Evolutionary conservation across 2,329 filamentous ascomycete genomes (phyloP), one percentile per base, ranked within the genome.

Genomic region (Aspergillus quadricinctus): DNA sequence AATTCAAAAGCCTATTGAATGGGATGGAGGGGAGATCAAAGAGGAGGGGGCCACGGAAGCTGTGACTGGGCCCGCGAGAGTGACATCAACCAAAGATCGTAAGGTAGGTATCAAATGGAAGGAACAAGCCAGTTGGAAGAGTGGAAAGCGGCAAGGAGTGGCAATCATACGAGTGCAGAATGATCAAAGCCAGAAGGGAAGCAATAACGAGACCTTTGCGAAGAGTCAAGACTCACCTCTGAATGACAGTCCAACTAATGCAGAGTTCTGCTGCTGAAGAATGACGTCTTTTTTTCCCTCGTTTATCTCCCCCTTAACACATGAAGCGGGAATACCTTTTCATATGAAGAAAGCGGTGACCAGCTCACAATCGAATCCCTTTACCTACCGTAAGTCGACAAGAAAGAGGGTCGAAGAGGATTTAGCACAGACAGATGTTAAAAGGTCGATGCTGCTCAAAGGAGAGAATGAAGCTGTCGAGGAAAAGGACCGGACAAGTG

Each of bases 401-500:
- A 11, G 43, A 46, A 25, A 46, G 9, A 23, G 23, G 41, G 25
- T 45, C 4, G 41, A 43, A 10, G 19, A 14, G 10, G 11, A 14
- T 46, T 11, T 23, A 25, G 23, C 43, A 5, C 19, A 11, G 43
- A 46, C 21, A 19, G 21, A 14, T 23, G 43, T 46, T 9, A 23
- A 46, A 23, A 46, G 21, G 19, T 23, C 43, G 19, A 23, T 5
- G 52, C 40, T 50, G 58, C 41, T n/a, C 45, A 57, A 53, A 49
- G n/a, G 45, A 37, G 43, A 49, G 31, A 50, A 53, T 46, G 57
- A 50, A 50, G 56, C 41, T 53, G 23, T 50, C 51, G 50, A 57
- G 58, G 58, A 59, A 50, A 61, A 57, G 49, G 53, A 62, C 61
- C 58, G 54, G 62, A 58, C 62, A 58, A 62, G 62, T 58, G 61